Percentiles rank a stretch among this genome's conserved stretches.
Conservation (phyloP, 1,139 yeast genomes). For the Magnusiomyces paraingens region DNA sequence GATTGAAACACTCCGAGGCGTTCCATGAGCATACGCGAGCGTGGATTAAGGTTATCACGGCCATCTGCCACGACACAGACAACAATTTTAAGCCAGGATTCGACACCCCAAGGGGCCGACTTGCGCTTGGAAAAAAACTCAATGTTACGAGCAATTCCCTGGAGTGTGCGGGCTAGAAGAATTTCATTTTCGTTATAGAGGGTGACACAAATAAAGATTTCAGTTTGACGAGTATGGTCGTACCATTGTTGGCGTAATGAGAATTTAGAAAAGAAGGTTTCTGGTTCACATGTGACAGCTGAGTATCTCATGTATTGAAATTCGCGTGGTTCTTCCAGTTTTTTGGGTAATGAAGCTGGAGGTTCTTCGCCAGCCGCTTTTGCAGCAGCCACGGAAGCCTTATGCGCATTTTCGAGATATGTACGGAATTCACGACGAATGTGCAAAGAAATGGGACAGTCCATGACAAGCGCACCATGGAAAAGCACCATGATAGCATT, state of each 20-base stretch:
- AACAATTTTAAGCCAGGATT: conserved; percentile 74
- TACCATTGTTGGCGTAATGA: conserved; percentile 63
- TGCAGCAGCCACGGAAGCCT: no score
- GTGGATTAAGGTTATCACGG: conserved; percentile 56
- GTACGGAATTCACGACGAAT: no score
- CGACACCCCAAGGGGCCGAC: conserved; percentile 68
- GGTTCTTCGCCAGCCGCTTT: no score
- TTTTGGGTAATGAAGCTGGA: conserved; percentile 19
- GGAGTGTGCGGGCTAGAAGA: conserved; percentile 62
- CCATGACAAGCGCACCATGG: no score
- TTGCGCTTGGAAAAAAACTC: conserved; percentile 51
- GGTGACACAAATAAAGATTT: conserved; percentile 66
- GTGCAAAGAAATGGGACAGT: no score
- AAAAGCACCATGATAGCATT: no score
- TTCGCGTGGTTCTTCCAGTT: conserved; percentile 49
- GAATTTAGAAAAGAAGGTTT: conserved; percentile 54
- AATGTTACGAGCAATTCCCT: conserved; percentile 72
- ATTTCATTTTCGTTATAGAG: conserved; percentile 79
- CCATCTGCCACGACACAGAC: conserved; percentile 76
- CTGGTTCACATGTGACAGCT: conserved; percentile 77
- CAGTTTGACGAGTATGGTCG: conserved; percentile 61
- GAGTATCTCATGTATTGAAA: conserved; percentile 73
- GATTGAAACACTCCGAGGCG: conserved; percentile 77
- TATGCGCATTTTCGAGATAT: no score
- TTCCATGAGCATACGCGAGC: conserved; percentile 58